These are phyloP conservation scores for Cyclotella baltica DNA, from an alignment of 108 stramenopile species.

Conservation along the genomic window DNA sequence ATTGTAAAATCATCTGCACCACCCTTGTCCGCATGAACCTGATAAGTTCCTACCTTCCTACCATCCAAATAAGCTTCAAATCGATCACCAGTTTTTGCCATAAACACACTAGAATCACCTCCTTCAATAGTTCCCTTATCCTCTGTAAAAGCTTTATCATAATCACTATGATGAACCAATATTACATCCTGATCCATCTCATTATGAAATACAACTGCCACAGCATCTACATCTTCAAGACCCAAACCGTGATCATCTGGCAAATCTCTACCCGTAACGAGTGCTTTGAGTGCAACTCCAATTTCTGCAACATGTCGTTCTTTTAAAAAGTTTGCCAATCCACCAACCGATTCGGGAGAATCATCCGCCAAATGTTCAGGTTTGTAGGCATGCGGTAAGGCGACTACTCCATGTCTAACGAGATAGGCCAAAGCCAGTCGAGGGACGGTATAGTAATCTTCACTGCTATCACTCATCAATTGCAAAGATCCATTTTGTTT, in stretches of 20 bases:
- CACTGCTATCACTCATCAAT: background rate
- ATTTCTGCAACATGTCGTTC: constrained; percentile 50
- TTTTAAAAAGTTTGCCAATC: constrained; percentile 32
- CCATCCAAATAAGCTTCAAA: constrained; percentile 29
- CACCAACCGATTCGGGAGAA: constrained; percentile 45
- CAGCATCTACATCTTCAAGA: constrained; percentile 33
- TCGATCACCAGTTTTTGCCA: constrained; percentile 37
- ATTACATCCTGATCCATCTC: constrained; percentile 21
- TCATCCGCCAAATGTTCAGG: constrained; percentile 52
- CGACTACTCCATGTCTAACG: constrained; percentile 34
- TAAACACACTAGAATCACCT: constrained; percentile 25
- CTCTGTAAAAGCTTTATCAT: constrained; percentile 2
- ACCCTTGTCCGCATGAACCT: constrained; percentile 20
- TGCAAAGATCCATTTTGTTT: constrained; percentile 8
- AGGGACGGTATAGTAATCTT: constrained; percentile 48
- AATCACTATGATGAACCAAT: constrained; percentile 10
- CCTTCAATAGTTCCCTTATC: constrained; percentile 15
- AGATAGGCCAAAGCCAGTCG: constrained; percentile 44
- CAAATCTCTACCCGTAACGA: constrained; percentile 40
- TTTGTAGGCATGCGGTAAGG: constrained; percentile 46
- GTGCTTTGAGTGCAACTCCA: constrained; percentile 34
- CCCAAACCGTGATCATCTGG: constrained; percentile 48
- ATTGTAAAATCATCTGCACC: constrained; percentile 39
- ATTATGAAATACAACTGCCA: constrained; percentile 50
- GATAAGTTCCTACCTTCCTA: constrained; percentile 3